phyloP scores from a whole-genome alignment of 1,284 basidiomycete species.

The Malassezia restricta region DNA sequence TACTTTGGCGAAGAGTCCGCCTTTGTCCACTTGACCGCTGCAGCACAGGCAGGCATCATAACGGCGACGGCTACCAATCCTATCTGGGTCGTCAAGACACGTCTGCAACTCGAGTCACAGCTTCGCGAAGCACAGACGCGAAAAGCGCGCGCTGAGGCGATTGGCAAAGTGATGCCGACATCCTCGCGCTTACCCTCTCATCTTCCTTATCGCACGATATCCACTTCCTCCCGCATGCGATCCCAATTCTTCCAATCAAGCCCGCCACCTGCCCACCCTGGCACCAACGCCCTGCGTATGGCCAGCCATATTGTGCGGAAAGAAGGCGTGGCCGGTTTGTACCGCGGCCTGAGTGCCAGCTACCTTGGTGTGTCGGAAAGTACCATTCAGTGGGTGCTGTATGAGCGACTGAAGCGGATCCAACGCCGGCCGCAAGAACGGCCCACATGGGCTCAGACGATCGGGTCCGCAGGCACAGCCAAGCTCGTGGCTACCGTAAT shows the following conservation, averaged over 20 bases:
- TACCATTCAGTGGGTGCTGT: conserved; percentile 94
- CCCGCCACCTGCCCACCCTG: conserved; percentile 28
- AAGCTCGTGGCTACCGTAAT: conserved; percentile 57
- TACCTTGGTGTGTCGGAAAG: conserved; percentile 93
- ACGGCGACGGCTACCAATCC: conserved; percentile 89
- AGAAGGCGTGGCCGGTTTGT: conserved; percentile 78
- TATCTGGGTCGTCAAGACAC: conserved; percentile 97
- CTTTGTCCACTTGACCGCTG: conserved; percentile 71
- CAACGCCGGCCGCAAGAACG: not conserved
- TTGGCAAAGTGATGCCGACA: not conserved
- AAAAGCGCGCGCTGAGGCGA: not conserved
- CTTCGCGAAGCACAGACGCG: conserved; percentile 6
- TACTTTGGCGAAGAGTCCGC: conserved; percentile 63
- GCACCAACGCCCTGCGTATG: conserved; percentile 54
- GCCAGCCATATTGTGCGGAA: conserved; percentile 63
- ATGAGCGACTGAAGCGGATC: conserved; percentile 66
- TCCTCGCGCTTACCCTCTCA: not conserved
- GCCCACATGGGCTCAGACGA: conserved; percentile 58
- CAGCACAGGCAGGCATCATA: conserved; percentile 64
- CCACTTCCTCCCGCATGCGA: not conserved
- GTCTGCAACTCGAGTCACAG: conserved; percentile 59
- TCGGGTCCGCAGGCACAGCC: conserved; percentile 80
- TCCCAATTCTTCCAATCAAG: conserved; percentile 25
- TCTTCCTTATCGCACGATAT: not conserved
- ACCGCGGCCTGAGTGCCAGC: conserved; percentile 85